Base-by-base conservation (phyloP, 2,329 filamentous ascomycete species). In the Monilinia fructigena region DNA sequence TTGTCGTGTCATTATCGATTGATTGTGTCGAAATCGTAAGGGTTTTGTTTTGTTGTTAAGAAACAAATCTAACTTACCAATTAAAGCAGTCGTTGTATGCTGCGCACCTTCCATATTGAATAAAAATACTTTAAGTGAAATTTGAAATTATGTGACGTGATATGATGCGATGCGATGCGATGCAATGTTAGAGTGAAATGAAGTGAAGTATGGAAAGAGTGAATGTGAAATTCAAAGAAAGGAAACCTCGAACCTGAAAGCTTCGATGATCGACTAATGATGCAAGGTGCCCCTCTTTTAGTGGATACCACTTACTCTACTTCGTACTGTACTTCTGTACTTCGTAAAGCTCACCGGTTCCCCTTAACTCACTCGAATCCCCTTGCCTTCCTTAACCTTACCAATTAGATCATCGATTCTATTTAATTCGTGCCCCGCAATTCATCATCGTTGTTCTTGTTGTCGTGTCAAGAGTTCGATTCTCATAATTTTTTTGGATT, bases 31-130 rank as follows among this genome's bases (percentile, higher is more conserved):
- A 23, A 48, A 23, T 35, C 20, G 45, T 50, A 35, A 5, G 26
- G n/a, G 45, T 48, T 35, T 31, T 35, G 31, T 35, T 35, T 35
- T 56, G 66, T 47, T 26, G 28, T 58, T 53, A 54, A 56, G 47
- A 53, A 67, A 66, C 54, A 66, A 54, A 40, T 16, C 6, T 28
- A 38, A 69, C 71, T 70, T 74, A 75, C 74, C 74, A 65, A 72
- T 68, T 53, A 75, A 65, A 66, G 68, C 69, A 47, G 38, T 69
- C 7, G 73, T 73, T 12, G 73, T 75, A 26, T 66, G 72, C 60
- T 74, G 70, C 4, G 63, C 59, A 18, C 70, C 68, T 65, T 75
- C 74, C 74, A 75, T 75, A 53, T 23, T 59, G 56, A 54, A 54
- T 52, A 62, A 67, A 58, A 59, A 67, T 64, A 55, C 60, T 42